These are phyloP conservation scores for Craterostigma plantagineum DNA, from an alignment of 257 asterid species.

Conservation along the genomic window DNA sequence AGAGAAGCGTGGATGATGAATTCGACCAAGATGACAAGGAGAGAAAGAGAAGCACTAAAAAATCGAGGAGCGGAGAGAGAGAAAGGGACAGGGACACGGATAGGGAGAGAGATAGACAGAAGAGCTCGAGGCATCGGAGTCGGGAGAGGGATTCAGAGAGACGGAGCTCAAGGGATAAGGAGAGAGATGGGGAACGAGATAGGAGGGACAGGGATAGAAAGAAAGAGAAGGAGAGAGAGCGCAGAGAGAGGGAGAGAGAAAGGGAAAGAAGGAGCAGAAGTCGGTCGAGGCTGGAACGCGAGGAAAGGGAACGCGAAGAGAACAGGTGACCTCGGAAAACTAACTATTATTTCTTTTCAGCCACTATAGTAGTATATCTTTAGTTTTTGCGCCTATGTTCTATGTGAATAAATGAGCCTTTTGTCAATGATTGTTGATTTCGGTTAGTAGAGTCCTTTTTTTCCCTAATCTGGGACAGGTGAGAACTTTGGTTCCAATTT, in stretches of 20 bases:
- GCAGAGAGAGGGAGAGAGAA: slow-evolving; percentile 16
- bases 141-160: slow-evolving; percentile 37
- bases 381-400: neutral
- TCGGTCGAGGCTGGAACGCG: slow-evolving; percentile 11
- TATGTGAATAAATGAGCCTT: neutral
- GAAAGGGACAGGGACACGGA: slow-evolving; percentile 36
- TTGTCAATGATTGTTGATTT: too few species aligned
- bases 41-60: slow-evolving; percentile 54
- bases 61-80: slow-evolving; percentile 42
- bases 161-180: slow-evolving; percentile 34
- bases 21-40: slow-evolving; percentile 50
- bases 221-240: slow-evolving; percentile 34
- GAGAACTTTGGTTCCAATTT: too few species aligned
- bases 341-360: slow-evolving; percentile 4
- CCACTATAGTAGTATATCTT: slow-evolving; percentile 3
- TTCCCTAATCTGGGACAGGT: too few species aligned
- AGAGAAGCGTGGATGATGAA: slow-evolving; percentile 44
- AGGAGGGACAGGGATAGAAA: slow-evolving; percentile 30
- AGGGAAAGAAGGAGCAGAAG: slow-evolving; percentile 13
- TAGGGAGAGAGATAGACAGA: slow-evolving; percentile 18
- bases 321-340: slow-evolving; percentile 48
- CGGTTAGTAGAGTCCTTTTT: too few species aligned
- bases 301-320: slow-evolving; percentile 38
- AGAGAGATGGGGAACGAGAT: slow-evolving; percentile 34
- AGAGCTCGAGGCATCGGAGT: slow-evolving; percentile 16